A percentile compares a stretch with the other conserved stretches of the same genome.
Conservation (phyloP, 169 alveolate genomes). For the Babesia microti region DNA sequence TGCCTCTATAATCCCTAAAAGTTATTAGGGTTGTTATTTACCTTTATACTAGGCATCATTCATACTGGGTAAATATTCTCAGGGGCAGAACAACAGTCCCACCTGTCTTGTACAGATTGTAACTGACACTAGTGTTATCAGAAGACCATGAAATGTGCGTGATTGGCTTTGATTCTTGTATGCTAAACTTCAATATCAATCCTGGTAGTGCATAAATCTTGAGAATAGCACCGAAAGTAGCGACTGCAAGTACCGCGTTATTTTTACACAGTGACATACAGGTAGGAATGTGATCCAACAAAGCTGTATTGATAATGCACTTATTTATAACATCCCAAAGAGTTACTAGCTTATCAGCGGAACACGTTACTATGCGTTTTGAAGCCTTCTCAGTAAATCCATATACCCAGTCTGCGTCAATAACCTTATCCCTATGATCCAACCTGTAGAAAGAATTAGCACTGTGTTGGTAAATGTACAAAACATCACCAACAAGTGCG, state of each 20-base stretch:
- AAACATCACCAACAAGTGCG: slow-evolving; percentile 18
- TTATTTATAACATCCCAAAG: slow-evolving; percentile 38
- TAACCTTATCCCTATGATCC: slow-evolving; percentile 19
- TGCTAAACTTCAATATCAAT: slow-evolving; percentile 29
- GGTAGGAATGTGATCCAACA: slow-evolving; percentile 38
- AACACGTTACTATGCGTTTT: slow-evolving; percentile 20
- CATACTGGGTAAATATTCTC: slow-evolving; percentile 7
- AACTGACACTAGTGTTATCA: slow-evolving; percentile 16
- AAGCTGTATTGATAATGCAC: slow-evolving; percentile 11
- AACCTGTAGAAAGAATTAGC: slow-evolving; percentile 12
- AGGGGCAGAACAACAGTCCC: slow-evolving; percentile 28
- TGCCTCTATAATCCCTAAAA: too few species aligned
- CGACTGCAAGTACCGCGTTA: slow-evolving; percentile 29
- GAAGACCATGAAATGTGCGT: slow-evolving; percentile 34
- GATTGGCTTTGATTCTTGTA: slow-evolving; percentile 25
- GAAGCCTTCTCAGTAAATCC: slow-evolving; percentile 13
- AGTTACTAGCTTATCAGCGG: slow-evolving; percentile 31
- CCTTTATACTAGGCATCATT: too few species aligned
- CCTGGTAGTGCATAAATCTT: slow-evolving; percentile 25
- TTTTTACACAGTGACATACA: slow-evolving; percentile 16
- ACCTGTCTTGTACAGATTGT: slow-evolving; percentile 32
- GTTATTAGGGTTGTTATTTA: too few species aligned
- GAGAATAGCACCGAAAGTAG: slow-evolving; percentile 30
- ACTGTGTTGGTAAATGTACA: slow-evolving; percentile 21
- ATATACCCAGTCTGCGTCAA: slow-evolving; percentile 30